These are phyloP conservation scores for Rubroshorea leprosula DNA, from an alignment of 345 rosid genomes.

Conservation along the genomic window DNA sequence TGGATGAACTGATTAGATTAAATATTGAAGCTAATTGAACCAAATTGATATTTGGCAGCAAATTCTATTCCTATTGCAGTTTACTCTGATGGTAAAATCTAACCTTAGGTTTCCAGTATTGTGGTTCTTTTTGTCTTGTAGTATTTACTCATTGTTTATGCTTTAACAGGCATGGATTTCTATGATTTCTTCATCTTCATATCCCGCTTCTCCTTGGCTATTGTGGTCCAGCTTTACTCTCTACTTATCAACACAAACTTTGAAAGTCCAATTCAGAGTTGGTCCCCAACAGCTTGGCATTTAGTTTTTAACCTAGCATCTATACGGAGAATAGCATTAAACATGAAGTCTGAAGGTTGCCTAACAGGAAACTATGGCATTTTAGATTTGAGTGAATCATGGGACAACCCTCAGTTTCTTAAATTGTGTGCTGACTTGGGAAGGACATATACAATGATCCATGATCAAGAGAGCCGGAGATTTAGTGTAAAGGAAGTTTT, in stretches of 20 bases:
- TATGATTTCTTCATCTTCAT: slow-evolving; percentile 69
- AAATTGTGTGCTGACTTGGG: slow-evolving; percentile 38
- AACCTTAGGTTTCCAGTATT: too few relatives aligned
- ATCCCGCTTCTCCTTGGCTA: slow-evolving; percentile 50
- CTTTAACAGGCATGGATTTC: slow-evolving; percentile 66
- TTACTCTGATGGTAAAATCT: too few relatives aligned
- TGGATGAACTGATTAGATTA: too few relatives aligned
- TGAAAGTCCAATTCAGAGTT: slow-evolving; percentile 21
- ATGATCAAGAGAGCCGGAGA: slow-evolving; percentile 23
- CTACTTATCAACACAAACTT: slow-evolving; percentile 14
- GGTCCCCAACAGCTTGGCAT: slow-evolving; percentile 34
- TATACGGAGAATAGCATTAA: slow-evolving; percentile 33
- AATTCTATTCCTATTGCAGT: too few relatives aligned
- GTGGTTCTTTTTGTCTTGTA: neutral
- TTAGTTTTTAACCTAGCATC: slow-evolving; percentile 45
- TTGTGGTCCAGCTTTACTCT: slow-evolving; percentile 35
- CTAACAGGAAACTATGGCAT: slow-evolving; percentile 27
- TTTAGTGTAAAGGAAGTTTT: slow-evolving; percentile 25
- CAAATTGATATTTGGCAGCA: too few relatives aligned
- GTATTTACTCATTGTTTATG: slow-evolving; percentile 6
- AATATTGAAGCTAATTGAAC: too few relatives aligned
- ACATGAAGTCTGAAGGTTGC: slow-evolving; percentile 48
- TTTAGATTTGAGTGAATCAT: slow-evolving; percentile 35
- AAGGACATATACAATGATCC: too few relatives aligned
- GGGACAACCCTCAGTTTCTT: slow-evolving; percentile 47